Conservation (phyloP, 2,329 filamentous ascomycete species). For the Clonostachys rosea region DNA sequence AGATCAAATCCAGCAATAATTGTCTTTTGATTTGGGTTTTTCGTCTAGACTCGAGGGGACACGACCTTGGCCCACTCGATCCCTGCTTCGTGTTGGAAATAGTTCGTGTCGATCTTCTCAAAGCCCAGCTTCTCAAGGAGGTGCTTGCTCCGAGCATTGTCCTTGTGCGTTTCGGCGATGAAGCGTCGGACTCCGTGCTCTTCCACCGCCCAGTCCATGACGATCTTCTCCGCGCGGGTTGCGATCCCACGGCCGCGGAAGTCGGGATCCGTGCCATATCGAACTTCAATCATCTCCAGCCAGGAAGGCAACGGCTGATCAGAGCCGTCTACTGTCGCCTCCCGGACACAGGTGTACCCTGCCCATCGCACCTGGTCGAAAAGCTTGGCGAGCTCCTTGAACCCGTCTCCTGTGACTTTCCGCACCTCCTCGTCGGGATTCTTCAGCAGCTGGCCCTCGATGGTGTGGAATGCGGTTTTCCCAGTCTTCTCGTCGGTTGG, state of each 20-base stretch:
- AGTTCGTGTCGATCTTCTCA: constrained; percentile 2
- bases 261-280: constrained; percentile 7
- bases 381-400: constrained; percentile 1
- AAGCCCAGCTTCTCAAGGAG: constrained; percentile 6
- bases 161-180: constrained; percentile 8
- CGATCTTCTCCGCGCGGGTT: constrained; percentile 4
- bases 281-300: constrained; percentile 11
- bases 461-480: not conserved
- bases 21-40: no score
- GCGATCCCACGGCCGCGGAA: constrained; percentile 9
- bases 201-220: constrained; percentile 8
- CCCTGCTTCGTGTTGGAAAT: constrained; percentile 2
- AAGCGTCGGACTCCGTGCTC: constrained; percentile 8
- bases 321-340: constrained; percentile 2
- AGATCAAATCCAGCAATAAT: no score
- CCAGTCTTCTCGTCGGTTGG: not conserved
- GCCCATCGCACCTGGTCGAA: constrained; percentile 6
- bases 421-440: not conserved
- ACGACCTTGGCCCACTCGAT: constrained; percentile 3
- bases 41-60: no score
- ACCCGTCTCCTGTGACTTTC: not conserved
- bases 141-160: constrained; percentile 5
- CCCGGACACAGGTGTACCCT: constrained; percentile 8
- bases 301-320: constrained; percentile 3
- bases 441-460: not conserved